These are phyloP conservation scores for Austroboletus eburneus DNA, from an alignment of 768 basidiomycete genomes.

Conservation along the genomic window DNA sequence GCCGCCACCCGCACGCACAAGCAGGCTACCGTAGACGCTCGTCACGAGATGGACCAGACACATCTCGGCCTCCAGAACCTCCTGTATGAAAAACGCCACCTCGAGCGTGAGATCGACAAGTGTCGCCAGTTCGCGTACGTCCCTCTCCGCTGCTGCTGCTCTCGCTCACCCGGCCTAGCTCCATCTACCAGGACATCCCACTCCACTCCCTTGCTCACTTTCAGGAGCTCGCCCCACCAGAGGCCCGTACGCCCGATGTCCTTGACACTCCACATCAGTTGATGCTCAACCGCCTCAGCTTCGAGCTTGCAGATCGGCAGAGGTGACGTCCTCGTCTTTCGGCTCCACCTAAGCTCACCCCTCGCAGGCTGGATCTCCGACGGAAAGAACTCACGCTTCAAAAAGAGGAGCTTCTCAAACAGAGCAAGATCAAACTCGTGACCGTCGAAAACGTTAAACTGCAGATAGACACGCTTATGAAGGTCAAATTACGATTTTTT, in stretches of 20 bases:
- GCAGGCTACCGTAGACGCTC: conserved; percentile 64
- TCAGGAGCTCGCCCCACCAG: conserved; percentile 60
- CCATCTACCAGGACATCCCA: conserved; percentile 84
- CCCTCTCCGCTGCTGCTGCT: background rate
- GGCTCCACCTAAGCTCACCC: conserved; percentile 5
- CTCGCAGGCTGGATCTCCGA: conserved; percentile 68
- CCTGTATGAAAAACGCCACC: conserved; percentile 83
- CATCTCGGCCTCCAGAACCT: conserved; percentile 84
- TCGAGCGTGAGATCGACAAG: conserved; percentile 89
- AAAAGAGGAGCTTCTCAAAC: conserved; percentile 78
- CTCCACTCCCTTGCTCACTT: conserved; percentile 72
- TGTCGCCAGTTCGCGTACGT: conserved; percentile 87
- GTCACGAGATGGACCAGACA: conserved; percentile 88
- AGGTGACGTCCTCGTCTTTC: conserved; percentile 44
- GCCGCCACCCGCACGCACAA: conserved; percentile 68
- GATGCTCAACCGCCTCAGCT: conserved; percentile 83
- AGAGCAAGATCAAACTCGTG: conserved; percentile 67
- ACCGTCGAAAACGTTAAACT: conserved; percentile 76
- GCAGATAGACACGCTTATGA: conserved; percentile 73
- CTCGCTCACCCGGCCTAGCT: conserved; percentile 41
- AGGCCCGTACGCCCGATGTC: conserved; percentile 56
- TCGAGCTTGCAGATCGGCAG: conserved; percentile 85
- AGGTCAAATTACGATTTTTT: conserved; percentile 42
- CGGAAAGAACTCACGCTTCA: conserved; percentile 63
- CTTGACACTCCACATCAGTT: conserved; percentile 73